A percentile compares a stretch with the other conserved stretches of the same genome.
phyloP scores from a whole-genome alignment of 345 rosid genomes.

The Streptanthus diversifolius region DNA sequence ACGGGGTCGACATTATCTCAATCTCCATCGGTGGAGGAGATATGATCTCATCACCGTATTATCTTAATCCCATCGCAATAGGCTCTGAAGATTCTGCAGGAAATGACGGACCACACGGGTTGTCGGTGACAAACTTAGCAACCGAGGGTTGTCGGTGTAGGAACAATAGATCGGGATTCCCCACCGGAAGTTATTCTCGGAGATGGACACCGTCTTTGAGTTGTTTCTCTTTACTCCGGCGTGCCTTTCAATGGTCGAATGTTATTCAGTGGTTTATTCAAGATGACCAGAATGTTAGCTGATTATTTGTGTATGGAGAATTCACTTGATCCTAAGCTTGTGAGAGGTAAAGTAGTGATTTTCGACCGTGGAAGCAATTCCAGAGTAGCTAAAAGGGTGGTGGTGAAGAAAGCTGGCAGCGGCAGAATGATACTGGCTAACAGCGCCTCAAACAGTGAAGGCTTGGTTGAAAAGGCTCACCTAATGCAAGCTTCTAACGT shows the following conservation, averaged over 20 bases:
- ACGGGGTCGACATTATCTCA: not conserved
- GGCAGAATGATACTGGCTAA: not conserved
- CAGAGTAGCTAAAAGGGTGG: not conserved
- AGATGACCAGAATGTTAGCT: not conserved
- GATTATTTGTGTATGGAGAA: not conserved
- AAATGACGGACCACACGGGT: not conserved
- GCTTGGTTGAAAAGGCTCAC: not conserved
- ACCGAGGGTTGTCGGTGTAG: not conserved
- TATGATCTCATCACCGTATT: not conserved
- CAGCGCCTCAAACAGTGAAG: not conserved
- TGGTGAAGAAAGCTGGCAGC: not conserved
- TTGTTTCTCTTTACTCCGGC: not conserved
- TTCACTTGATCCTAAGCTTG: not conserved
- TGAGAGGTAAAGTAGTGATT: not conserved
- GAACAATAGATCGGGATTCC: not conserved
- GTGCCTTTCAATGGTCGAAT: not conserved
- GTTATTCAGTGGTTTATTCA: not conserved
- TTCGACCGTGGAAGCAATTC: not conserved
- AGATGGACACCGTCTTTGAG: not conserved
- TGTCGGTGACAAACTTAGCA: slow-evolving; percentile 1
- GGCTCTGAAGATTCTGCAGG: not conserved
- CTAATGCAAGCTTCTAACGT: not conserved
- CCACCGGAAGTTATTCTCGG: not conserved
- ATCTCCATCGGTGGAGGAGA: slow-evolving; percentile 1
- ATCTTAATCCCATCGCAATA: not conserved